Evolutionary conservation across 495 filamentous ascomycete genomes (phyloP).

Genomic region (Aspergillus mulundensis): DNA sequence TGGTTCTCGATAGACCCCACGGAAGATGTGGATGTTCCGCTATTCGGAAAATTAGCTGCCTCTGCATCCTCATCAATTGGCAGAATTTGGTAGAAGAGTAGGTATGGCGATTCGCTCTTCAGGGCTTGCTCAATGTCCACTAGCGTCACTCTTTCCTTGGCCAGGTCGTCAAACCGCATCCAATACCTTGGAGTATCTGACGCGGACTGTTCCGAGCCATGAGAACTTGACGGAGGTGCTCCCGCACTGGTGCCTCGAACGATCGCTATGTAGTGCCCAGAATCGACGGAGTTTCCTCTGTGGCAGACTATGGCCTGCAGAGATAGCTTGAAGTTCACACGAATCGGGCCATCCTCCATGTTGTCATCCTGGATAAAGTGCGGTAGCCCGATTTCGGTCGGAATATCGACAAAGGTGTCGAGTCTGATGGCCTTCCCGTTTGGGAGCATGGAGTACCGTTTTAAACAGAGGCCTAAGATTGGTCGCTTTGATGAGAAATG

Average conservation of each 20-base stretch:
- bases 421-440: conserved; percentile 64
- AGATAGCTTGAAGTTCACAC: conserved; percentile 81
- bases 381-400: conserved; percentile 79
- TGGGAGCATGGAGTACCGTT: conserved; percentile 75
- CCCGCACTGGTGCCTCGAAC: conserved; percentile 58
- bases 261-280: conserved; percentile 86
- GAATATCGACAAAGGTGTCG: conserved; percentile 84
- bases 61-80: conserved; percentile 70
- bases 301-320: conserved; percentile 91
- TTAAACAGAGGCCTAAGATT: conserved; percentile 85
- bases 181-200: conserved; percentile 63
- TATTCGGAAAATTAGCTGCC: conserved; percentile 48
- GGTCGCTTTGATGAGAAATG: conserved; percentile 73
- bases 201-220: conserved; percentile 44
- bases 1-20: conserved; percentile 42
- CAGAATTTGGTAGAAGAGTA: conserved; percentile 91
- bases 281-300: conserved; percentile 80
- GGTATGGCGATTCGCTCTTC: conserved; percentile 83
- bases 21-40: conserved; percentile 48
- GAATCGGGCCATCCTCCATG: conserved; percentile 59
- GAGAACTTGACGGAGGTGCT: conserved; percentile 44
- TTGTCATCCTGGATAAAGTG: conserved; percentile 85
- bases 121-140: conserved; percentile 76
- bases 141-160: conserved; percentile 60
- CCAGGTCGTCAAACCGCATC: conserved; percentile 89